These are phyloP conservation scores for Cladorrhinum sp. DNA, from an alignment of 2,329 filamentous ascomycete genomes.

Conservation along the genomic window DNA sequence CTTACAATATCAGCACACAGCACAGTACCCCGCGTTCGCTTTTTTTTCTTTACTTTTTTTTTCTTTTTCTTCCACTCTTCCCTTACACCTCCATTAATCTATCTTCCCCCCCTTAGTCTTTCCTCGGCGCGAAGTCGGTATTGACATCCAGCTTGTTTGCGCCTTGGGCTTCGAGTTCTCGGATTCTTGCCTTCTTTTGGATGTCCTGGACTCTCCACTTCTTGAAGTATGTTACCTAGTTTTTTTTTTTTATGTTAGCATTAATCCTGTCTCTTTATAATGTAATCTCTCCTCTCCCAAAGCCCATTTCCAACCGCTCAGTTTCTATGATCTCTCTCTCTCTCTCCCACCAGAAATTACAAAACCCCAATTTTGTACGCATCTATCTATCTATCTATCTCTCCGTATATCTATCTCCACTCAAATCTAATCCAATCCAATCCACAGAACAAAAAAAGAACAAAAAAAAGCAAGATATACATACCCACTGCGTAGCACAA, in stretches of 20 bases:
- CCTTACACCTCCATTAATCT: too few species aligned
- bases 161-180: conserved; percentile 70
- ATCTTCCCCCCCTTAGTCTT: not conserved
- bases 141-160: conserved; percentile 56
- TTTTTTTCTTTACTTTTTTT: too few species aligned
- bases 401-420: not conserved
- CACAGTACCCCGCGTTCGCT: too few species aligned
- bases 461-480: conserved; percentile 33
- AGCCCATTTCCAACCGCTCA: too few species aligned
- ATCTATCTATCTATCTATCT: too few species aligned
- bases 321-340: too few species aligned
- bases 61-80: too few species aligned
- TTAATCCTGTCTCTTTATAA: not conserved
- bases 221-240: conserved; percentile 93
- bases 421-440: too few species aligned
- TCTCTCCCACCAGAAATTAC: too few species aligned
- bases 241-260: not conserved
- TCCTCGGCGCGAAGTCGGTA: conserved; percentile 25
- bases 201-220: conserved; percentile 90
- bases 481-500: conserved; percentile 87
- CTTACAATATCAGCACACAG: too few species aligned
- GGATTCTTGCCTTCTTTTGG: conserved; percentile 76
- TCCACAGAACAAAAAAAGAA: too few species aligned
- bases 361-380: too few species aligned
- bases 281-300: not conserved